phyloP scores from a whole-genome alignment of 2,329 filamentous ascomycete species.

The Dryadomyces sulphureus region DNA sequence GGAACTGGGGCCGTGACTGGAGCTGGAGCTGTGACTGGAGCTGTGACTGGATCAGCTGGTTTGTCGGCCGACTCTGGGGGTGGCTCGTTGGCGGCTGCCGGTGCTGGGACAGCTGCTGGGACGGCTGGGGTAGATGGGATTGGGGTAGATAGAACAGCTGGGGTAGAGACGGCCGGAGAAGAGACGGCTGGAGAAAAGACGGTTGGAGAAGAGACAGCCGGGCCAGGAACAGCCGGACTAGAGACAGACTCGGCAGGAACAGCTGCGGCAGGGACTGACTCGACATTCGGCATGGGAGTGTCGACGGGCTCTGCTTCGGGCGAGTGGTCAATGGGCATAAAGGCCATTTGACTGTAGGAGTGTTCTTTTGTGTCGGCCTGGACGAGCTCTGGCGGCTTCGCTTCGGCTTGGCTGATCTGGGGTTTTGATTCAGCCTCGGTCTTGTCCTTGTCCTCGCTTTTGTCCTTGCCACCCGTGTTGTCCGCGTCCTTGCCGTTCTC shows the following conservation, averaged over 20 bases:
- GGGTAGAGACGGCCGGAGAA: too few species aligned
- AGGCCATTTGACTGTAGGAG: conserved; percentile 4
- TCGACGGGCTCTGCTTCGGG: background rate
- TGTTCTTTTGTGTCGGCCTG: background rate
- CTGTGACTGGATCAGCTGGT: too few species aligned
- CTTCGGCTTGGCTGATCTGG: background rate
- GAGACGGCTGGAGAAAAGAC: too few species aligned
- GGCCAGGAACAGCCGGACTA: too few species aligned
- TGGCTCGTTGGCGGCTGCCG: background rate
- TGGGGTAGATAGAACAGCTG: too few species aligned
- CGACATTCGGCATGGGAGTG: background rate
- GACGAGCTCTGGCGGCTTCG: background rate
- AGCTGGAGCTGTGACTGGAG: background rate
- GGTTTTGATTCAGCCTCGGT: background rate
- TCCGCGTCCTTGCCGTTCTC: background rate
- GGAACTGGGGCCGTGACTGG: background rate
- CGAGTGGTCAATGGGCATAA: conserved; percentile 6
- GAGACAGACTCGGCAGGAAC: too few species aligned
- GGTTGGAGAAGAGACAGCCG: too few species aligned
- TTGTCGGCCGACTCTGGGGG: too few species aligned
- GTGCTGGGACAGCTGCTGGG: background rate
- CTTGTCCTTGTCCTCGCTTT: background rate
- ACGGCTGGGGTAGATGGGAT: background rate
- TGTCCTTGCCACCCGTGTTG: background rate
- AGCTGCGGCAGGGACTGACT: background rate